Evolutionary conservation across 2,329 filamentous ascomycete genomes (phyloP).

Genomic region (Eutypella sp.): DNA sequence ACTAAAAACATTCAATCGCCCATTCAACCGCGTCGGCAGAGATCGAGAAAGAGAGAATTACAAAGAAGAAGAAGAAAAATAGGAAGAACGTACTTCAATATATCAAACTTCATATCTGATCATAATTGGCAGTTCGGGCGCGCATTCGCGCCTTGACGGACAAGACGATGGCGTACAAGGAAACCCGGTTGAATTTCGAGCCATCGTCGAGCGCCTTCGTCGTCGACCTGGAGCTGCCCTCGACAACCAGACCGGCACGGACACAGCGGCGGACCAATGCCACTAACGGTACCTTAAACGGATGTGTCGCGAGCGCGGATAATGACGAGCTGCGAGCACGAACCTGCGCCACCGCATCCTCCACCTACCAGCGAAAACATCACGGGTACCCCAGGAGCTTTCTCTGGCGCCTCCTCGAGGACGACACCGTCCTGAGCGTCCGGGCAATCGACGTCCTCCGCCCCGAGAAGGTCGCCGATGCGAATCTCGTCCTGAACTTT

Average conservation of each 20-base stretch:
- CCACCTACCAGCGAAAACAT: slow-evolving; percentile 77
- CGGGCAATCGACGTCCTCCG: slow-evolving; percentile 77
- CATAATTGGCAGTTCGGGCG: not conserved
- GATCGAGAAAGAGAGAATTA: too few species aligned
- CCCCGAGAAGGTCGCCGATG: slow-evolving; percentile 59
- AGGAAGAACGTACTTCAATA: too few species aligned
- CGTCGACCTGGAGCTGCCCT: slow-evolving; percentile 65
- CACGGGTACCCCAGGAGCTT: slow-evolving; percentile 77
- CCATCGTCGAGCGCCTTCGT: slow-evolving; percentile 63
- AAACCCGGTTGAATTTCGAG: slow-evolving; percentile 80
- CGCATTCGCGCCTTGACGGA: slow-evolving; percentile 53
- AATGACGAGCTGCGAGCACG: slow-evolving; percentile 71
- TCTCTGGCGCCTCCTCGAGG: slow-evolving; percentile 83
- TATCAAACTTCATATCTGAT: not conserved
- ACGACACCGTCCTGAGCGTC: slow-evolving; percentile 74
- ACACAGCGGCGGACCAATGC: slow-evolving; percentile 36
- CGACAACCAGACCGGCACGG: slow-evolving; percentile 42
- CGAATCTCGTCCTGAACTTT: slow-evolving; percentile 71
- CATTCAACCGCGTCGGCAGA: too few species aligned
- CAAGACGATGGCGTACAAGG: slow-evolving; percentile 76
- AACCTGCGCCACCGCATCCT: slow-evolving; percentile 71
- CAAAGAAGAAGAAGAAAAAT: too few species aligned
- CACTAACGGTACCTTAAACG: slow-evolving; percentile 26
- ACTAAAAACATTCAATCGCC: not conserved
- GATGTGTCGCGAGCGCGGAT: slow-evolving; percentile 37